Evolutionary conservation across 139 green algal species (phyloP), one percentile per base, ranked within the genome.

Genomic region (Haematococcus sp.): DNA sequence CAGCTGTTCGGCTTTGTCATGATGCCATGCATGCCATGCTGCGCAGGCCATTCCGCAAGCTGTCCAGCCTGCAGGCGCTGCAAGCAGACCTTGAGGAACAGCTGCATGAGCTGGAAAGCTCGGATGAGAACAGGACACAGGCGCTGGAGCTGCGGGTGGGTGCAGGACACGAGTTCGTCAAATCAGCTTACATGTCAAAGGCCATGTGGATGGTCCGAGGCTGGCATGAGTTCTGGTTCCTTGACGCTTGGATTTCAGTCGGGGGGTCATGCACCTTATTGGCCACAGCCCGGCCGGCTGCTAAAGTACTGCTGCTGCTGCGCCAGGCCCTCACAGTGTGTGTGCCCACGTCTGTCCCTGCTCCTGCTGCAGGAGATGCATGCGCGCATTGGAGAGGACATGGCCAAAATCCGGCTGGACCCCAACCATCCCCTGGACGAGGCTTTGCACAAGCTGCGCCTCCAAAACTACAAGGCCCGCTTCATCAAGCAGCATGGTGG

Each of bases 381-480:
- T 28, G 31, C 61, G 7, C 31, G 32, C 11, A 51, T 68, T 11
- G 31, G 25, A 2, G 32, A 68, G 32, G 61, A 68, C 61, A 68
- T 25, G 13, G 61, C 61, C 33, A 49, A 51, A 9, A 68, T 68
- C 19, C 25, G 35, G 32, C 11, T 46, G 61, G 61, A 68, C 61
- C 61, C 61, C 5, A 68, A 68, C 19, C 15, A 28, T 9, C 61
- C 32, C 31, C 61, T 68, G 17, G 61, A 68, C 19, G 61, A 68
- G 32, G 15, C 20, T 5, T 31, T 68, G 11, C 61, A 68, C 61
- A 68, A 68, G 61, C 61, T 68, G 32, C 30, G 61, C 9, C 61
- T 68, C 20, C 61, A 68, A 51, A 68, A 68, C 61, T 68, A 68
- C 61, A 68, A 68, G 33, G 61, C 61, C 15, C 31, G 61, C 15